Evolutionary conservation across 75 land plant species (phyloP).

Genomic region (Azolla pinnata): DNA sequence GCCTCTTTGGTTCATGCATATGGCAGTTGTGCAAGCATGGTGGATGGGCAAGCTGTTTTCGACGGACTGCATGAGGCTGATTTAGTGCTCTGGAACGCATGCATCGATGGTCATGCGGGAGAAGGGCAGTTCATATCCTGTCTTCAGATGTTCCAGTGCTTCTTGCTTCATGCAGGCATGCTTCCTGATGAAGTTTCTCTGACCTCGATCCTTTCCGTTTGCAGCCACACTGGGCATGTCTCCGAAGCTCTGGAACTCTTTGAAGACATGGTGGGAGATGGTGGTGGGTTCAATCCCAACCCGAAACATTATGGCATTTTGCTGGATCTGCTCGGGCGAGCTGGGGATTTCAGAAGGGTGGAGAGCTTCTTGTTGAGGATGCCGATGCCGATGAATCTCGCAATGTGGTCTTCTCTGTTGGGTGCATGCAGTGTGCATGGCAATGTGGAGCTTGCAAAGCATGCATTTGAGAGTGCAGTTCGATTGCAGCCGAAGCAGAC

Average conservation of each 20-base stretch:
- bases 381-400: slow-evolving; percentile 12
- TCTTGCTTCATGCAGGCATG: slow-evolving; percentile 21
- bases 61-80: not conserved
- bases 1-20: not conserved
- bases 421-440: slow-evolving; percentile 17
- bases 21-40: slow-evolving; percentile 4
- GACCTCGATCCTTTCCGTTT: slow-evolving; percentile 15
- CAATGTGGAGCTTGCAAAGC: slow-evolving; percentile 16
- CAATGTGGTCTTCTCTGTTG: slow-evolving; percentile 15
- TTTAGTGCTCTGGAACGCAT: not conserved
- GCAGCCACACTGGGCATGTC: slow-evolving; percentile 11
- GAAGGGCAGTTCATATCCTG: not conserved
- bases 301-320: slow-evolving; percentile 24
- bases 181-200: slow-evolving; percentile 26
- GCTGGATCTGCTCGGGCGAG: slow-evolving; percentile 25
- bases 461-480: no score
- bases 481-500: no score
- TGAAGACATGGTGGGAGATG: slow-evolving; percentile 11
- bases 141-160: slow-evolving; percentile 18
- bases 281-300: no score
- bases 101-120: not conserved
- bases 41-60: not conserved
- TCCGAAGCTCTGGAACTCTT: slow-evolving; percentile 15
- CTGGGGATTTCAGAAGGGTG: slow-evolving; percentile 13
- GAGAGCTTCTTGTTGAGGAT: slow-evolving; percentile 7